Percentiles rank a stretch among this genome's conserved stretches.
phyloP scores from a whole-genome alignment of 257 asterid genomes.

The Solanum sitiens region DNA sequence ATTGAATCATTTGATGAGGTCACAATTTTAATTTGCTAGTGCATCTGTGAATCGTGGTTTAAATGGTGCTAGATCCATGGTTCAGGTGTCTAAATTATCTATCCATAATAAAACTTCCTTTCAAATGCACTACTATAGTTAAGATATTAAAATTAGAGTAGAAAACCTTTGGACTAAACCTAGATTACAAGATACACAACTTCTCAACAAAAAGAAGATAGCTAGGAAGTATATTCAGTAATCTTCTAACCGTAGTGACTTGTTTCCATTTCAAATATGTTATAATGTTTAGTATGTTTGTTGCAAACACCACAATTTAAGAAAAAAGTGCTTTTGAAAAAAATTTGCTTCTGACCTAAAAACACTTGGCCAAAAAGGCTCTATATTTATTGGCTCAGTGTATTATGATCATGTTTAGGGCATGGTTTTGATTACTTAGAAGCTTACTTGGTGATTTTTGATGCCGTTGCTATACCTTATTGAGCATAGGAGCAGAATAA shows the following conservation, averaged over 20 bases:
- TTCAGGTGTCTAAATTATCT: neutral
- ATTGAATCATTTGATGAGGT: neutral
- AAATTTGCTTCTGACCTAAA: neutral
- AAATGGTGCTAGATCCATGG: neutral
- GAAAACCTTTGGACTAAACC: neutral
- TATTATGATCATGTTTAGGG: neutral
- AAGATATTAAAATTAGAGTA: neutral
- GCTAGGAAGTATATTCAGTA: neutral
- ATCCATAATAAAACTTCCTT: neutral
- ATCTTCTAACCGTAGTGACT: neutral
- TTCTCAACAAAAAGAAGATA: neutral
- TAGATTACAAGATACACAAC: neutral
- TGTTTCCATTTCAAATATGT: neutral
- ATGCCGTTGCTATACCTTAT: neutral
- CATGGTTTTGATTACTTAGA: neutral
- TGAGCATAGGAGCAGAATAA: neutral
- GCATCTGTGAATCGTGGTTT: neutral
- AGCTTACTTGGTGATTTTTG: neutral
- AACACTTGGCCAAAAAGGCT: neutral
- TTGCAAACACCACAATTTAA: neutral
- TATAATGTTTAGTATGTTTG: neutral
- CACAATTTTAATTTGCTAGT: neutral
- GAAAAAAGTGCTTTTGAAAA: neutral
- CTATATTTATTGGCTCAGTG: neutral
- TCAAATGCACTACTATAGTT: neutral